These are phyloP conservation scores for Gonapodya prolifera DNA, from an alignment of 192 early-diverging fungal genomes.

Conservation along the genomic window DNA sequence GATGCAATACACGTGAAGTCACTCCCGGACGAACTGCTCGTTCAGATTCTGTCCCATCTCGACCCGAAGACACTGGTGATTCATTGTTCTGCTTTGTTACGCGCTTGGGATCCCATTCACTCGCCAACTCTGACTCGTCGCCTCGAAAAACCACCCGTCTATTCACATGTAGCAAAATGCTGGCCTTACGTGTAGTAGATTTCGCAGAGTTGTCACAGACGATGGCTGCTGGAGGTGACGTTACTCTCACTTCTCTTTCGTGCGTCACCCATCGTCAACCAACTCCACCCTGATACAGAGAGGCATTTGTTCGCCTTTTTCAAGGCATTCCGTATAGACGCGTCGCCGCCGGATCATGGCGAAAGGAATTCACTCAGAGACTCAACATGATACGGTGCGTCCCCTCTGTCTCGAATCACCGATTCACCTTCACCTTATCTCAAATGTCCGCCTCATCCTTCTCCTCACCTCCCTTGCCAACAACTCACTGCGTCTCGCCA, in stretches of 20 bases:
- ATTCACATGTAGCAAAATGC: background rate
- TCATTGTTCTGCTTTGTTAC: background rate
- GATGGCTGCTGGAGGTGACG: background rate
- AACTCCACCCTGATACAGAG: too few species aligned
- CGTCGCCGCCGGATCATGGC: background rate
- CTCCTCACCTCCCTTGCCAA: background rate
- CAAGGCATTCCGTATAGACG: background rate
- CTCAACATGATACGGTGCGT: background rate
- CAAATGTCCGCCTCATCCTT: background rate
- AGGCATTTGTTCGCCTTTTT: background rate
- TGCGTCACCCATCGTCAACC: background rate
- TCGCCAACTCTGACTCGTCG: too few species aligned
- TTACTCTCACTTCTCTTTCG: background rate
- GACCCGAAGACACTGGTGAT: background rate
- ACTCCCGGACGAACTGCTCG: conserved; percentile 2
- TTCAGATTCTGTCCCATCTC: background rate
- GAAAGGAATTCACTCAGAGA: background rate
- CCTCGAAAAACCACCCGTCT: too few species aligned
- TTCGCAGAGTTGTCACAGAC: background rate
- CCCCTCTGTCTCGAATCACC: too few species aligned
- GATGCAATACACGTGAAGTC: too few species aligned
- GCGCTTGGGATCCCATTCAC: too few species aligned
- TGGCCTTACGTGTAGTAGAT: background rate
- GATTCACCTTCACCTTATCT: background rate
- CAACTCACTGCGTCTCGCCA: background rate